These are phyloP conservation scores for Phytophthora vignae DNA, from an alignment of 352 stramenopile genomes.

Conservation along the genomic window DNA sequence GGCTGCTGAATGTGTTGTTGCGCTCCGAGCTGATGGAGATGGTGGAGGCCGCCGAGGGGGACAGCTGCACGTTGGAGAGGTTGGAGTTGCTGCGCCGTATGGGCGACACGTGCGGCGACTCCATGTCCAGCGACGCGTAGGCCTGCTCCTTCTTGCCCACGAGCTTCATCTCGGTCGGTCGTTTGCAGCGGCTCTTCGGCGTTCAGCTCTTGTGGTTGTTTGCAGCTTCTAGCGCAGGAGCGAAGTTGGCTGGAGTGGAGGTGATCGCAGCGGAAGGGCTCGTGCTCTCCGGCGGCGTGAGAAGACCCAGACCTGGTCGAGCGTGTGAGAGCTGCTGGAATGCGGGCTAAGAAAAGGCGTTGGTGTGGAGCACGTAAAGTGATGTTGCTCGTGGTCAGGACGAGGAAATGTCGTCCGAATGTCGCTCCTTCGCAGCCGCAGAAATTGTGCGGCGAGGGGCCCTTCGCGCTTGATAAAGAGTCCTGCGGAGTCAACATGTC, in stretches of 20 bases:
- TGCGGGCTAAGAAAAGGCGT: constrained; percentile 16
- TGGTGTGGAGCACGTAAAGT: background rate
- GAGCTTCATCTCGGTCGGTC: constrained; percentile 61
- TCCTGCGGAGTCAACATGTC: constrained; percentile 57
- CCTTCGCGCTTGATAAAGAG: constrained; percentile 14
- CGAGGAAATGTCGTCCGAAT: constrained; percentile 15
- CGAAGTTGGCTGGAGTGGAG: background rate
- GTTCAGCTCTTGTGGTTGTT: background rate
- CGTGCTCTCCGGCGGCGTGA: background rate
- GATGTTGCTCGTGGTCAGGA: background rate
- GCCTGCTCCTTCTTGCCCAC: constrained; percentile 76
- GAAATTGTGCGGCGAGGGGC: constrained; percentile 20
- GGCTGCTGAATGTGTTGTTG: constrained; percentile 26
- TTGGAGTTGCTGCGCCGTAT: constrained; percentile 46
- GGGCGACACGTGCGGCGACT: constrained; percentile 51
- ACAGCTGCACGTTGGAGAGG: constrained; percentile 53
- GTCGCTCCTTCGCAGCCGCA: constrained; percentile 28
- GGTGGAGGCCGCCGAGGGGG: constrained; percentile 46
- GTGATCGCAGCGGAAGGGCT: background rate
- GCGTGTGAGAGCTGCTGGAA: background rate
- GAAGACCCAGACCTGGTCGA: constrained; percentile 13
- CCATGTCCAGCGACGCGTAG: constrained; percentile 80
- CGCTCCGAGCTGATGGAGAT: constrained; percentile 44
- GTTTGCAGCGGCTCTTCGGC: background rate
- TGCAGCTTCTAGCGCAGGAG: constrained; percentile 9